A percentile compares a stretch with the other conserved stretches of the same genome.
phyloP scores from a whole-genome alignment of 257 asterid species.

The Sherardia arvensis region DNA sequence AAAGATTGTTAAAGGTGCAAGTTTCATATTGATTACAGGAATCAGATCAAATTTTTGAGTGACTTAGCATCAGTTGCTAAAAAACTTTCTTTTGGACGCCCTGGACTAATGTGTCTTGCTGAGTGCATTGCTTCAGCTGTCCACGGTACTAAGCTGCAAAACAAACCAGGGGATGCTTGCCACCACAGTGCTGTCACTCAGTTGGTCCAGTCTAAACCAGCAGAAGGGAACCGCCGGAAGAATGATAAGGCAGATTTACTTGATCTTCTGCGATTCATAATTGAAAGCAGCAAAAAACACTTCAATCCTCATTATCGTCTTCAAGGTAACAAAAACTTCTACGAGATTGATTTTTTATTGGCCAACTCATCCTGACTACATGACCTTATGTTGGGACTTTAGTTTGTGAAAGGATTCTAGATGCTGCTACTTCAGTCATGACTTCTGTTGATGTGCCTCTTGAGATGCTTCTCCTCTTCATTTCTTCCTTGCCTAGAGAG shows the following conservation, averaged over 20 bases:
- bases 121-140: constrained; percentile 82
- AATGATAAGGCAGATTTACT: constrained; percentile 46
- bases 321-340: constrained; percentile 43
- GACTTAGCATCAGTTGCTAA: constrained; percentile 55
- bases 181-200: constrained; percentile 21
- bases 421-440: constrained; percentile 63
- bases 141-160: constrained; percentile 30
- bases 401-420: constrained; percentile 71
- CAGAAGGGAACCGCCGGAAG: constrained; percentile 20
- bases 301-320: constrained; percentile 73
- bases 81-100: constrained; percentile 66
- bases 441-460: constrained; percentile 52
- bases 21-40: constrained; percentile 34
- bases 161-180: constrained; percentile 18
- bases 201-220: constrained; percentile 26
- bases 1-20: neutral
- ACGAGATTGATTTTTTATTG: neutral
- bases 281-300: constrained; percentile 80
- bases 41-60: constrained; percentile 49
- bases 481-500: constrained; percentile 80
- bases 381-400: constrained; percentile 24
- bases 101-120: constrained; percentile 84
- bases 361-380: neutral
- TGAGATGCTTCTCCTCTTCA: constrained; percentile 62
- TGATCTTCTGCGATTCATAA: constrained; percentile 62